phyloP scores from a whole-genome alignment of 179 eudicot species.

The Beta corolliflora region DNA sequence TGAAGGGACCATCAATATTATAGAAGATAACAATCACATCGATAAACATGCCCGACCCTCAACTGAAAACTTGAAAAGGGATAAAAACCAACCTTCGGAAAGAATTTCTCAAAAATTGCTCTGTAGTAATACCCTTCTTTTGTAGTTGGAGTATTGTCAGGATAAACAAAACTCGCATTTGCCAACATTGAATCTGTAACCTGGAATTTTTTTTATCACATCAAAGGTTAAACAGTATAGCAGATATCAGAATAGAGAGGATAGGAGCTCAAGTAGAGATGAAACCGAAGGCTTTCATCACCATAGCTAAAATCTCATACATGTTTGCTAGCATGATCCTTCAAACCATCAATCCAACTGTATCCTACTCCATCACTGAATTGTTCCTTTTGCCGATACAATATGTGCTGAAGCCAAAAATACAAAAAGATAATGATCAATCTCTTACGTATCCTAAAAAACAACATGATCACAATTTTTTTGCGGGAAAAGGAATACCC shows the following conservation, averaged over 20 bases:
- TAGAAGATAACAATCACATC: neutral
- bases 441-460: neutral
- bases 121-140: constrained; percentile 95
- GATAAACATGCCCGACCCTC: neutral
- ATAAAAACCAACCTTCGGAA: constrained; percentile 72
- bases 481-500: neutral
- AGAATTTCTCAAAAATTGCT: constrained; percentile 83
- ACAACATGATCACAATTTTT: neutral
- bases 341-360: constrained; percentile 98
- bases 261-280: neutral
- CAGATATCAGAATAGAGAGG: neutral
- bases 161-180: constrained; percentile 80
- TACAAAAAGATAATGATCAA: constrained; percentile 17
- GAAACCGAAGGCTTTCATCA: neutral
- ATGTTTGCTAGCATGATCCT: constrained; percentile 83
- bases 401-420: constrained; percentile 63
- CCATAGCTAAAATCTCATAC: constrained; percentile 35
- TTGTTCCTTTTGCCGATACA: constrained; percentile 97
- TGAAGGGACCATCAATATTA: neutral
- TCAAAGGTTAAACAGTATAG: neutral
- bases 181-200: constrained; percentile 82
- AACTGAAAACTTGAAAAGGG: neutral
- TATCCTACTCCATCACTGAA: constrained; percentile 98
- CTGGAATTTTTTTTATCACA: constrained; percentile 40
- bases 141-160: constrained; percentile 88